A percentile compares a stretch with the other conserved stretches of the same genome.
These are phyloP conservation scores for Trebouxia sp. DNA, from an alignment of 139 green algal genomes.

Conservation along the genomic window DNA sequence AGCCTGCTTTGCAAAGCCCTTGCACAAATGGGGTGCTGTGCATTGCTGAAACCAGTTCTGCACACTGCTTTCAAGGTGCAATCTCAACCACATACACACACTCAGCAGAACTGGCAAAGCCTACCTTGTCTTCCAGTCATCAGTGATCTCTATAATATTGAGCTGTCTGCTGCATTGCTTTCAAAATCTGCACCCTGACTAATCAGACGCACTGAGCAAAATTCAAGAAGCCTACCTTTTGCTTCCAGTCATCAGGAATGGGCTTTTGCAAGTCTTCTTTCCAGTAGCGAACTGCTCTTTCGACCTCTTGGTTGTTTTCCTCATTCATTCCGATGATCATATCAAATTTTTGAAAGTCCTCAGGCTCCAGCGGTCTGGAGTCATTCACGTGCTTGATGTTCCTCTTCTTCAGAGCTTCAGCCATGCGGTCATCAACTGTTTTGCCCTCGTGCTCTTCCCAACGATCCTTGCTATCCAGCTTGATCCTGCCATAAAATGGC, in stretches of 20 bases:
- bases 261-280: neutral
- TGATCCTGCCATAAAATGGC: constrained; percentile 55
- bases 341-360: constrained; percentile 85
- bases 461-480: constrained; percentile 44
- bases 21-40: too few relatives aligned
- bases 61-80: too few relatives aligned
- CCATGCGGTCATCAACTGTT: constrained; percentile 82
- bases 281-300: neutral
- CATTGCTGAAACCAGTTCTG: too few relatives aligned
- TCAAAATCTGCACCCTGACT: neutral
- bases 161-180: neutral
- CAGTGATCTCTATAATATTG: neutral
- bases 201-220: neutral
- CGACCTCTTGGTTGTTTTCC: constrained; percentile 60
- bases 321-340: constrained; percentile 91
- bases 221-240: neutral
- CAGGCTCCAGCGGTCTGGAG: constrained; percentile 79
- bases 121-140: too few relatives aligned
- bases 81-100: too few relatives aligned
- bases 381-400: constrained; percentile 82
- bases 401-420: constrained; percentile 57
- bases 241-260: neutral
- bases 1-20: too few relatives aligned
- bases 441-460: constrained; percentile 89
- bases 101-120: too few relatives aligned